A percentile compares a stretch with the other conserved stretches of the same genome.
Evolutionary conservation across 345 rosid genomes (phyloP).

Genomic region (Ailanthus altissimus): DNA sequence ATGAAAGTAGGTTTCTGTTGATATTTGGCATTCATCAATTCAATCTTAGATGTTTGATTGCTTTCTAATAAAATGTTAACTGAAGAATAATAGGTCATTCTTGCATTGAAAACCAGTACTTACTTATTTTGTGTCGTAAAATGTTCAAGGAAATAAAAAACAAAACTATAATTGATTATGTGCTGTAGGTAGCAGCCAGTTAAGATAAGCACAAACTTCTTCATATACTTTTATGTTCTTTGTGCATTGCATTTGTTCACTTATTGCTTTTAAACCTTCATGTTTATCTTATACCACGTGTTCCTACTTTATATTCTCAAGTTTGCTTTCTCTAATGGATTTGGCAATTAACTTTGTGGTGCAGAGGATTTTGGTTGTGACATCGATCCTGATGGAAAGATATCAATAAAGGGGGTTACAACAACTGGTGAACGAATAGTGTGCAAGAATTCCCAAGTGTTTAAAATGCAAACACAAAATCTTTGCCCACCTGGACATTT

Average conservation of each 20-base stretch:
- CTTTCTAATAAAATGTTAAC: not conserved
- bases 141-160: not conserved
- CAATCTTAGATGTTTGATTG: not conserved
- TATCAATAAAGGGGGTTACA: slow-evolving; percentile 65
- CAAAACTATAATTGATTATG: not conserved
- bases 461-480: slow-evolving; percentile 69
- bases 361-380: slow-evolving; percentile 75
- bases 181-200: not conserved
- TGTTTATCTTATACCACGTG: not conserved
- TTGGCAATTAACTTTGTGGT: slow-evolving; percentile 21
- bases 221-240: not conserved
- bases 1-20: slow-evolving; percentile 44
- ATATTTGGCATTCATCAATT: not conserved
- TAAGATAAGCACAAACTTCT: not conserved
- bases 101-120: too few species aligned
- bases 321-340: not conserved
- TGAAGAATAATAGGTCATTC: not conserved
- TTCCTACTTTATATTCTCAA: not conserved
- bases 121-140: too few species aligned
- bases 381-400: slow-evolving; percentile 58
- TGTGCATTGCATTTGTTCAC: not conserved
- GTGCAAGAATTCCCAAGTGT: slow-evolving; percentile 54
- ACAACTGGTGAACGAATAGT: slow-evolving; percentile 74
- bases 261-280: not conserved
- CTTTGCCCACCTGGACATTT: slow-evolving; percentile 76